Evolutionary conservation across 2,329 filamentous ascomycete genomes (phyloP).

Genomic region (Colletotrichum echinochloae): DNA sequence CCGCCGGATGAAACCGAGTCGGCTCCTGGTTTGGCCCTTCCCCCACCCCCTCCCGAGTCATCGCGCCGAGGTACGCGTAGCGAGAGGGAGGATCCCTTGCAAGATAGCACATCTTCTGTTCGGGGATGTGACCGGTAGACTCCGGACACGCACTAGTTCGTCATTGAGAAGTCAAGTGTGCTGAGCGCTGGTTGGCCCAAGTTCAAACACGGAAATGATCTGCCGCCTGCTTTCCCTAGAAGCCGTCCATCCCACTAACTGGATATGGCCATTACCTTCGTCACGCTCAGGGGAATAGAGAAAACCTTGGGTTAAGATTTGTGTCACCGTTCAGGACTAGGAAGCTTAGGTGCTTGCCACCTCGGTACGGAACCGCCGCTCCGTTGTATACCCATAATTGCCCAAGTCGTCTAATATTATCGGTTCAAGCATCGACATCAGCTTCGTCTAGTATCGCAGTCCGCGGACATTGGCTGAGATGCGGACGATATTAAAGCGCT

Average conservation of each 20-base stretch:
- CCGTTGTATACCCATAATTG: not conserved
- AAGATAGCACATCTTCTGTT: not conserved
- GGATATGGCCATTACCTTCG: not conserved
- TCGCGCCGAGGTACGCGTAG: not conserved
- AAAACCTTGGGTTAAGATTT: not conserved
- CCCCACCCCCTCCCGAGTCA: not conserved
- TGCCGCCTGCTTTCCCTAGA: not conserved
- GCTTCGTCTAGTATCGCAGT: not conserved
- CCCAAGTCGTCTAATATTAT: not conserved
- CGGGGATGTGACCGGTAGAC: not conserved
- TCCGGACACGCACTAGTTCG: not conserved
- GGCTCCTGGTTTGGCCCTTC: not conserved
- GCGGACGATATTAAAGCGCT: not conserved
- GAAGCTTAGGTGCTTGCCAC: not conserved
- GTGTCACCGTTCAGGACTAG: not conserved
- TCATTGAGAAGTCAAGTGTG: not conserved
- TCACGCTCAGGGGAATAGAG: too few species aligned
- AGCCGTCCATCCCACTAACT: not conserved
- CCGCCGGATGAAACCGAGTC: conserved; percentile 27
- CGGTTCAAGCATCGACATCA: too few species aligned
- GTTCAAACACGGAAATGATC: not conserved
- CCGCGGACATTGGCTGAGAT: conserved; percentile 8
- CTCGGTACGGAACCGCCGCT: not conserved
- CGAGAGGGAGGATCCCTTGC: not conserved
- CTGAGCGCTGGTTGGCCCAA: not conserved